Evolutionary conservation across 2,329 filamentous ascomycete species (phyloP), one percentile per base, ranked within the genome.

Genomic region (Davidsoniella eucalypti): DNA sequence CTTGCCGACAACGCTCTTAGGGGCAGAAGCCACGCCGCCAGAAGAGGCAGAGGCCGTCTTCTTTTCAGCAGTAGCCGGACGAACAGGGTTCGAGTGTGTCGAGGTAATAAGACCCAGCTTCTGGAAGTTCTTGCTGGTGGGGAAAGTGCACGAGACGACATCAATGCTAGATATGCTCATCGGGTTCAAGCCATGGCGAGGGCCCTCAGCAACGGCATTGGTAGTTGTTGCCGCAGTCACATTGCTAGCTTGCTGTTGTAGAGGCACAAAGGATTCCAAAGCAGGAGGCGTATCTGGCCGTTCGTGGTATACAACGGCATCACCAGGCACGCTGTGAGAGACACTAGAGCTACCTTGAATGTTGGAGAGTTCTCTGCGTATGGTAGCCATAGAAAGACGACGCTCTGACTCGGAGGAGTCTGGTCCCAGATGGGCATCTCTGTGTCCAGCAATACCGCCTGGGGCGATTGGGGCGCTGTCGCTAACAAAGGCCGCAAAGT

Each of bases 401-500:
- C 40, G 46, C 3, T 50, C 38, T 39, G 23, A 47, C 10, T 37
- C 26, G 6, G 10, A 4, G 17, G 50, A 45, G 23, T 52, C 47
- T 33, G 12, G 29, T 33, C 29, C 29, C 14, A 49, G 21, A 16
- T 61, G 67, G 6, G 74, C 67, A 59, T 80, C 68, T 58, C 78
- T 67, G 59, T 75, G 69, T 17, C 78, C 82, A 21, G 72, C 72
- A 52, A 80, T 72, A n/a, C 83, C 87, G 38, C 88, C 87, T 3
- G 87, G 86, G 0, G 73, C 63, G 45, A 94, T 83, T 12, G 83
- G 76, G 16, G 76, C 70, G 23, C 85, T 78, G 3, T 78, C 70
- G 7, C 37, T 41, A 8, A 23, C 17, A 17, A 16, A 39, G 1
- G 71, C 67, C 54, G 82, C 71, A 36, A 80, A 80, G 44, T 85